phyloP scores from a whole-genome alignment of 371 early-diverging fungal genomes.

The Gilbertella persicaria region DNA sequence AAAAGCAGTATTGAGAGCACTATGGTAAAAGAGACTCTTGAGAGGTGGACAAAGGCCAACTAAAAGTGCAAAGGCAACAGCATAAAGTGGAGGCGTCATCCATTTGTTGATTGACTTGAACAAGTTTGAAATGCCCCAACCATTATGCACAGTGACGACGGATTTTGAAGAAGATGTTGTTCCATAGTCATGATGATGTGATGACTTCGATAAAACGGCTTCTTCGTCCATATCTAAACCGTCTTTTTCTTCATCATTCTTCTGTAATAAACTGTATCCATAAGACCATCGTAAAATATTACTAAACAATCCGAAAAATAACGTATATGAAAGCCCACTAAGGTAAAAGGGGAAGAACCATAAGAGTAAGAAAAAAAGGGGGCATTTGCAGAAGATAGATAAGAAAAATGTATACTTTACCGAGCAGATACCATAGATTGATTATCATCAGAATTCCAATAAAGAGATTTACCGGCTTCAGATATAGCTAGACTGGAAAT shows the following conservation, averaged over 20 bases:
- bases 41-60: slow-evolving; percentile 61
- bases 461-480: slow-evolving; percentile 59
- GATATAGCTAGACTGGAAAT: slow-evolving; percentile 72
- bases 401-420: slow-evolving; percentile 36
- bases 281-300: slow-evolving; percentile 79
- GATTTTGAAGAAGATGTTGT: neutral
- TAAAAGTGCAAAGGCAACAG: slow-evolving; percentile 56
- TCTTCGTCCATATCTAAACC: neutral
- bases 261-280: slow-evolving; percentile 63
- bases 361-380: neutral
- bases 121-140: neutral
- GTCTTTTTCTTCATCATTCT: slow-evolving; percentile 16
- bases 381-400: neutral
- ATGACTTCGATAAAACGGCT: neutral
- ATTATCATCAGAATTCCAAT: slow-evolving; percentile 63
- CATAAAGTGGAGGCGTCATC: slow-evolving; percentile 69
- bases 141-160: no score
- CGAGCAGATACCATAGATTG: slow-evolving; percentile 63
- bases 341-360: slow-evolving; percentile 27
- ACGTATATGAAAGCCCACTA: slow-evolving; percentile 74
- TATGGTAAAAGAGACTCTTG: slow-evolving; percentile 51
- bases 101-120: slow-evolving; percentile 7
- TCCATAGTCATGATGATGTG: slow-evolving; percentile 4
- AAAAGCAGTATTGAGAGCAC: slow-evolving; percentile 54
- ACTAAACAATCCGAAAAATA: slow-evolving; percentile 74